Evolutionary conservation across 305 asterid species (phyloP).

Genomic region (Lippia alba): DNA sequence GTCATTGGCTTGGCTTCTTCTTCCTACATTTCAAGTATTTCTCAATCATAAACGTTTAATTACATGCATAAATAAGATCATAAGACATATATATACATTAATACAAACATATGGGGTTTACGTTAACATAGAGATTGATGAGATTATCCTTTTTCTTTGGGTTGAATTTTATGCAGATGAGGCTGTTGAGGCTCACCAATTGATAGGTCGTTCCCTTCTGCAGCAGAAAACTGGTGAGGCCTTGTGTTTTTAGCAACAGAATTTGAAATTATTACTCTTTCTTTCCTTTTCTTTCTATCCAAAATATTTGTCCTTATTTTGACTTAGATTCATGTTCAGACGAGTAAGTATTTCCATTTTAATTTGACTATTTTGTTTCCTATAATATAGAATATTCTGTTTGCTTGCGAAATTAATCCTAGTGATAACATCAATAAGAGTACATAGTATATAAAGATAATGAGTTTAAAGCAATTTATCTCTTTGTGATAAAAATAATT

Average conservation of each 20-base stretch:
- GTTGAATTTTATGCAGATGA: constrained; percentile 41
- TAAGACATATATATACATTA: neutral
- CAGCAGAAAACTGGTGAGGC: constrained; percentile 62
- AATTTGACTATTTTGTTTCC: no score
- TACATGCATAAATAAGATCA: neutral
- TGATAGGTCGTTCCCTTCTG: constrained; percentile 66
- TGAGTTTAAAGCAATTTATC: no score
- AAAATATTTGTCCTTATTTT: no score
- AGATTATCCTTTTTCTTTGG: neutral
- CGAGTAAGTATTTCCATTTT: no score
- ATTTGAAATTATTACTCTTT: neutral
- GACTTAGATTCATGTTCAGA: no score
- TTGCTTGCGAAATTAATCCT: no score
- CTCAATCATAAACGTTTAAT: neutral
- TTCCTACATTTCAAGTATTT: constrained; percentile 63
- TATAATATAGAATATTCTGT: no score
- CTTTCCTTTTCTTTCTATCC: neutral
- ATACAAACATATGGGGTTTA: no score
- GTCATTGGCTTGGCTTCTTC: constrained; percentile 54
- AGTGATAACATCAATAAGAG: no score
- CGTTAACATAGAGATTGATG: no score
- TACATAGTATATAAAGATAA: no score
- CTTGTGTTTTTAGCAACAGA: neutral
- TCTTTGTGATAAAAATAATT: no score
- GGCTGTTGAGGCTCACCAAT: constrained; percentile 43